Conservation (phyloP, 305 asterid species). For the Coffea humblotiana region DNA sequence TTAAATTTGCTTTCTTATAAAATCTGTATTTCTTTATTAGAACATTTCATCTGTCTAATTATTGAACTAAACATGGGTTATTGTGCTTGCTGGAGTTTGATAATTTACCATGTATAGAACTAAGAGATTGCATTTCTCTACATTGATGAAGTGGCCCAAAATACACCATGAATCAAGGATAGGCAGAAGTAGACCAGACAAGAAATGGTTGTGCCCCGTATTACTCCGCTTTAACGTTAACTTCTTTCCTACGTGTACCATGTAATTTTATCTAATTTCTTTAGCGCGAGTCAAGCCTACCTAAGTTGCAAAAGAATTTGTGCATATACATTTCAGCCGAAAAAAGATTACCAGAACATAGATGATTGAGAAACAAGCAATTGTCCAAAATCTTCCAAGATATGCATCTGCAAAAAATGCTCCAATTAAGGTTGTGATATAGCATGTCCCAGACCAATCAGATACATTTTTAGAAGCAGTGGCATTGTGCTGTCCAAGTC, state of each 20-base stretch:
- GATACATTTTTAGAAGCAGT: conserved; percentile 29
- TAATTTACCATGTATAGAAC: neutral
- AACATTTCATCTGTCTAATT: neutral
- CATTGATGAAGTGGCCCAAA: neutral
- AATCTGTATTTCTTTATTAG: neutral
- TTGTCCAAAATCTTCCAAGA: conserved; percentile 28
- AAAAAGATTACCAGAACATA: conserved; percentile 19
- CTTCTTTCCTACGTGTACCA: neutral
- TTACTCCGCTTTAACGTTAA: neutral
- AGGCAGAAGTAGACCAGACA: neutral
- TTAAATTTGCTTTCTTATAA: neutral
- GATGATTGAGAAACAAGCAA: conserved; percentile 27
- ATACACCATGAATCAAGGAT: neutral
- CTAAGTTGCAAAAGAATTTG: neutral
- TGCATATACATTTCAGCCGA: neutral
- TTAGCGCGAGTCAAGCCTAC: neutral
- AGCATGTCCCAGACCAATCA: conserved; percentile 32
- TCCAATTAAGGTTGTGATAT: conserved; percentile 26
- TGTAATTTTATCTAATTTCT: neutral
- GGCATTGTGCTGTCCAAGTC: conserved; percentile 26
- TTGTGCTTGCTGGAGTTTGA: neutral
- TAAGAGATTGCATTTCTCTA: neutral
- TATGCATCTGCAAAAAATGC: conserved; percentile 34
- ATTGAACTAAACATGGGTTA: neutral
- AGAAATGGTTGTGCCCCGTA: neutral